phyloP scores from a whole-genome alignment of 108 stramenopile genomes.

The Aurantiochytrium sp. region DNA sequence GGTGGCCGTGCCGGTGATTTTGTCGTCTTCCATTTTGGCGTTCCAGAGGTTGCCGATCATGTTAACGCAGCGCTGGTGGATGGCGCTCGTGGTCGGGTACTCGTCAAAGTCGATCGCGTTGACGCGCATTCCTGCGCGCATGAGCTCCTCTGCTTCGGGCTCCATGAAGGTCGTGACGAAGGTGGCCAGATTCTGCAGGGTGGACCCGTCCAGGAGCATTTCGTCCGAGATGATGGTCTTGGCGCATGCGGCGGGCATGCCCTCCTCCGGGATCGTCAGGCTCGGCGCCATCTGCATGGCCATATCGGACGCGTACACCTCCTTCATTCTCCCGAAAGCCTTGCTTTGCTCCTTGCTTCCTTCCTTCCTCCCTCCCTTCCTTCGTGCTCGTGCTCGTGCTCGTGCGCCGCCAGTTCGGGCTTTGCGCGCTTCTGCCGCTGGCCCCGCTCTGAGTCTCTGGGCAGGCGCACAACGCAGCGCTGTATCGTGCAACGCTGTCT shows the following conservation, averaged over 20 bases:
- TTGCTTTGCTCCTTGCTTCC: no score
- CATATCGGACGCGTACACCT: slow-evolving; percentile 5
- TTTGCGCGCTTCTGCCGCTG: no score
- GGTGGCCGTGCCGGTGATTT: slow-evolving; percentile 32
- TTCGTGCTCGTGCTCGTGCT: no score
- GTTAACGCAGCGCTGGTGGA: slow-evolving; percentile 38
- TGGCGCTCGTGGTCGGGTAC: slow-evolving; percentile 23
- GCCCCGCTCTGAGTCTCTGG: no score
- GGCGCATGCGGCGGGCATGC: not conserved
- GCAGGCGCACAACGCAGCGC: no score
- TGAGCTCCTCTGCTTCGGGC: slow-evolving; percentile 22
- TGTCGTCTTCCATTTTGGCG: slow-evolving; percentile 24
- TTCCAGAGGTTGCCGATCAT: slow-evolving; percentile 46
- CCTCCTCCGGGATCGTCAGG: not conserved
- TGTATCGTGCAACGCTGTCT: no score
- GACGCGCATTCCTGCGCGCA: not conserved
- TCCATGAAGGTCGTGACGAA: slow-evolving; percentile 33
- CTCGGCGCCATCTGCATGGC: not conserved
- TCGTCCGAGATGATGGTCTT: slow-evolving; percentile 12
- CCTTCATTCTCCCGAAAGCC: not conserved
- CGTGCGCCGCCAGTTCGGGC: no score
- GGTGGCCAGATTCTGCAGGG: slow-evolving; percentile 20
- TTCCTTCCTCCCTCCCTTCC: no score
- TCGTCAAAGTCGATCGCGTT: slow-evolving; percentile 28
- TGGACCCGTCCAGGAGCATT: slow-evolving; percentile 26